Base-by-base conservation (phyloP, 352 stramenopile species). In the Pythium dissotocum region DNA sequence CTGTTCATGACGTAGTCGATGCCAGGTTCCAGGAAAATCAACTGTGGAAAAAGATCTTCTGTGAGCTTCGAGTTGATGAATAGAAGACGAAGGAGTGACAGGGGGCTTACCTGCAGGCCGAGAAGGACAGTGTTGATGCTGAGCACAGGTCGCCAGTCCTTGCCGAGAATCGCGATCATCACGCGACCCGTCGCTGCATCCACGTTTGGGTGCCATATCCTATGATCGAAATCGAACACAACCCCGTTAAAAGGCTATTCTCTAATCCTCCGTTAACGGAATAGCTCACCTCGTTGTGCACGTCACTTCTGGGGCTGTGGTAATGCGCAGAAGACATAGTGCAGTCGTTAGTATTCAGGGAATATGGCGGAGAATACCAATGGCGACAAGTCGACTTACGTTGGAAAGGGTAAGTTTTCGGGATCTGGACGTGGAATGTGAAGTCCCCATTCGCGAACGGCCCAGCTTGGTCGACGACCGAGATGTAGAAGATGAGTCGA, bases 91-190 rank as follows among this genome's bases (percentile, higher is more conserved):
- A 40, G 35, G 7, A 8, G 10, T 24, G 16, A 51, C 7, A 18
- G 18, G 44, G 42, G 18, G n/a, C 66, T 42, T 40, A 94, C 87
- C 80, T 95, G 88, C 9, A 95, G 70, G 9, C 86, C 88, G 2
- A 95, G 80, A 21, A 95, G 77, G 42, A 95, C 87, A 8, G 88
- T 90, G 63, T 93, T 95, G 74, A 95, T 94, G 36, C 78, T 93
- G 28, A 95, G 73, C 18, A 95, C 88, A 35, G 88, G 88, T 4
- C 88, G 82, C 88, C 88, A 95, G 68, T 95, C 88, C 18, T 85
- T 88, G 36, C 83, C 88, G 4, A 95, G 69, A 62, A 95, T 95
- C 35, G 88, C 70, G 75, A 95, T 92, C 88, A 95, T 95, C 49
- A 95, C 88, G 24, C 80, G 87, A 13, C 88, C 88, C 4, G 82